Conservation (phyloP, 2,329 filamentous ascomycete species). For the Herpotrichia juniperi region DNA sequence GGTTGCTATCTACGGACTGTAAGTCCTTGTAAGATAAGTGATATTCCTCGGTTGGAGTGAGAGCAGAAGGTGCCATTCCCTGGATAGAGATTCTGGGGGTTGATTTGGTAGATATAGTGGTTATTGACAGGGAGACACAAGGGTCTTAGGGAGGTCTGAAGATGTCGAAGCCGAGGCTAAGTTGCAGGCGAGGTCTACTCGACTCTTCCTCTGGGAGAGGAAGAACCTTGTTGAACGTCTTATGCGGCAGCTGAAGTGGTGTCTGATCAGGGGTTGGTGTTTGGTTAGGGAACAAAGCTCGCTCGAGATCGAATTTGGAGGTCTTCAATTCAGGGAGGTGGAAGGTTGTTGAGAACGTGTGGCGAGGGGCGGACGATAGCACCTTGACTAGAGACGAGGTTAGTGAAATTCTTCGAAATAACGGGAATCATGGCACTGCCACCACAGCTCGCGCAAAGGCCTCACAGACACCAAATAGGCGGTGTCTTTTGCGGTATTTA, state of each 20-base stretch:
- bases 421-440: too few species aligned
- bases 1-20: conserved; percentile 32
- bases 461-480: too few species aligned
- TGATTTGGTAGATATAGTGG: conserved; percentile 14
- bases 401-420: too few species aligned
- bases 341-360: conserved; percentile 58
- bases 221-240: conserved; percentile 97
- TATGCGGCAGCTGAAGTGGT: conserved; percentile 98
- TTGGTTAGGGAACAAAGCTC: conserved; percentile 51
- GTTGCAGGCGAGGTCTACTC: conserved; percentile 91
- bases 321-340: conserved; percentile 49
- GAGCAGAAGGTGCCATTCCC: conserved; percentile 76
- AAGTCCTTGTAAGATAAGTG: conserved; percentile 47
- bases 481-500: too few species aligned
- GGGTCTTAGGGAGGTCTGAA: conserved; percentile 92
- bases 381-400: too few species aligned
- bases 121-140: conserved; percentile 30
- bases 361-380: conserved; percentile 51
- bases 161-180: conserved; percentile 86
- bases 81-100: conserved; percentile 45
- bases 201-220: conserved; percentile 99
- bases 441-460: too few species aligned
- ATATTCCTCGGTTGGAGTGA: conserved; percentile 54
- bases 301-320: conserved; percentile 45
- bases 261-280: conserved; percentile 61